phyloP scores from a whole-genome alignment of 169 alveolate species.

The Eimeria necatrix region DNA sequence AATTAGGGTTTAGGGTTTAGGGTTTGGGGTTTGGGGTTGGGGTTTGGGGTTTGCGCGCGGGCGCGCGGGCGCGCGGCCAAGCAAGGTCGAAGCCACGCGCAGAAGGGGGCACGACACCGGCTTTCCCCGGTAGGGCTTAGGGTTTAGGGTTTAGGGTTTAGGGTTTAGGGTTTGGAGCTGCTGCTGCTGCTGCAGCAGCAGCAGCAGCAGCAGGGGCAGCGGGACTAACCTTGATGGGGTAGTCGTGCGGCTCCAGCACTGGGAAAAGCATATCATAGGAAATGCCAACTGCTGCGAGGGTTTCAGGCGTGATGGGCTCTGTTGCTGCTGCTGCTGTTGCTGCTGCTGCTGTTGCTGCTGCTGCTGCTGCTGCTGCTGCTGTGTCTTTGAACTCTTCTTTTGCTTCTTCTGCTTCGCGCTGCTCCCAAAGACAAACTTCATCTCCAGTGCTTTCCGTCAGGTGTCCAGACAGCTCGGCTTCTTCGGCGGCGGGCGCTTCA shows the following conservation, averaged over 20 bases:
- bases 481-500: too few species aligned
- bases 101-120: too few species aligned
- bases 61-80: too few species aligned
- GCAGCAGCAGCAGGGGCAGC: not conserved
- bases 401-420: too few species aligned
- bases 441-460: not conserved
- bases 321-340: not conserved
- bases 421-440: not conserved
- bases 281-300: not conserved
- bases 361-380: constrained; percentile 3
- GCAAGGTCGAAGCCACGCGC: too few species aligned
- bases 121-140: too few species aligned
- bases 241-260: not conserved
- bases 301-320: not conserved
- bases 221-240: not conserved
- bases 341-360: not conserved
- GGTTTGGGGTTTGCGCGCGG: too few species aligned
- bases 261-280: constrained; percentile 1
- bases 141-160: too few species aligned
- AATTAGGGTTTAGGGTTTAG: too few species aligned
- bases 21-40: too few species aligned
- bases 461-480: too few species aligned
- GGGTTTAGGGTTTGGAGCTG: not conserved
- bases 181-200: not conserved
- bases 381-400: too few species aligned